A percentile compares a stretch with the other conserved stretches of the same genome.
Conservation (phyloP, 352 stramenopile genomes). For the Blastocystis sp. region DNA sequence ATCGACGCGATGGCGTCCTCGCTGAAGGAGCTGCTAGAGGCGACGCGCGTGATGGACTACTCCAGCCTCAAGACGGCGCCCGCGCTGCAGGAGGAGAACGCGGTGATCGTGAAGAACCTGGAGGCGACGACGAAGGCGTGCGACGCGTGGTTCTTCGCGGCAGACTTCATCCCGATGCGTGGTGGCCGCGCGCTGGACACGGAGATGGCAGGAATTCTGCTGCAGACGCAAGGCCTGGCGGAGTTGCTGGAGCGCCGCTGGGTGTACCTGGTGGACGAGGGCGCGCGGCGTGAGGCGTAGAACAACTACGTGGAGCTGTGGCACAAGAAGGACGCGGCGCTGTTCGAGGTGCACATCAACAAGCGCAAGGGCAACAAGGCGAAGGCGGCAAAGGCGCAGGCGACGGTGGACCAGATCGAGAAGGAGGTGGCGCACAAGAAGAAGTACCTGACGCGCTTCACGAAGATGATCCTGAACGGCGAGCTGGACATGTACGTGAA, state of each 20-base stretch:
- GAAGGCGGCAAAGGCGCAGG: conserved; percentile 58
- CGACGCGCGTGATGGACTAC: conserved; percentile 52
- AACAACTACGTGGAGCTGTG: conserved; percentile 64
- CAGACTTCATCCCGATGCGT: conserved; percentile 53
- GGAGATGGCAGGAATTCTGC: conserved; percentile 52
- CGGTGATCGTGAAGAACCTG: conserved; percentile 50
- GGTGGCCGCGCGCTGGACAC: conserved; percentile 26
- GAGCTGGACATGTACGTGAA: conserved; percentile 43
- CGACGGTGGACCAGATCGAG: conserved; percentile 27
- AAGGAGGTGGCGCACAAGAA: conserved; percentile 38
- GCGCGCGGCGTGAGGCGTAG: background rate
- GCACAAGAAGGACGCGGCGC: conserved; percentile 69
- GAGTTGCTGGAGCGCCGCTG: conserved; percentile 57
- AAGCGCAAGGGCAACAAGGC: conserved; percentile 69
- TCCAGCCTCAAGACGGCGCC: conserved; percentile 28
- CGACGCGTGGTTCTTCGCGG: conserved; percentile 49
- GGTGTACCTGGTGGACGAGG: conserved; percentile 24
- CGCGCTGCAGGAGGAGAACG: conserved; percentile 41
- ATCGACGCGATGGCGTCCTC: conserved; percentile 48
- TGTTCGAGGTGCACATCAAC: conserved; percentile 66
- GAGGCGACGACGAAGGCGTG: conserved; percentile 52
- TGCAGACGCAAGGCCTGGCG: conserved; percentile 44
- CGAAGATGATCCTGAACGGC: conserved; percentile 58
- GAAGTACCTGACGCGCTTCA: conserved; percentile 58
- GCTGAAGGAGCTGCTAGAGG: conserved; percentile 59